phyloP scores from a whole-genome alignment of 2,329 filamentous ascomycete genomes.

The Talaromyces funiculosus region DNA sequence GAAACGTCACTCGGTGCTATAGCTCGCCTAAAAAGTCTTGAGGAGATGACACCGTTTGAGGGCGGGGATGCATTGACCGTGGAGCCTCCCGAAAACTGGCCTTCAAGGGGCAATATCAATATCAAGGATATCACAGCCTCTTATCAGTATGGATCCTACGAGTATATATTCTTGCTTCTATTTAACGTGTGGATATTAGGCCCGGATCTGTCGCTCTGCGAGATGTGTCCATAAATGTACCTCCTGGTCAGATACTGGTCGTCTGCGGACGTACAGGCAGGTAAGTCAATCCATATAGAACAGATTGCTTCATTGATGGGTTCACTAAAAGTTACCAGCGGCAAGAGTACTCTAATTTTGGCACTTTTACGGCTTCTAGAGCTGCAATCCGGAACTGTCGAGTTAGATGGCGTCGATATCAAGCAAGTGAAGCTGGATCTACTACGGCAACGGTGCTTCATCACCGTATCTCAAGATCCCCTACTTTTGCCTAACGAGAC shows the following conservation, averaged over 20 bases:
- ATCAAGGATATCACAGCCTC: conserved; percentile 25
- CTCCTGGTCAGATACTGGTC: conserved; percentile 6
- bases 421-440: neutral
- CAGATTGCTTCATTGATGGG: neutral
- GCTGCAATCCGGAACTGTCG: conserved; percentile 1
- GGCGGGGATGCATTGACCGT: conserved; percentile 37
- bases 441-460: conserved; percentile 6
- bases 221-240: neutral
- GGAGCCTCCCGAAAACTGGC: conserved; percentile 38
- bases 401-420: conserved; percentile 8
- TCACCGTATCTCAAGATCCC: conserved; percentile 8
- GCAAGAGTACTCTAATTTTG: neutral
- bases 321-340: neutral
- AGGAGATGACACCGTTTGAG: conserved; percentile 39
- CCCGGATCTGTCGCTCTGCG: neutral
- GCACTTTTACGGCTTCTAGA: conserved; percentile 4
- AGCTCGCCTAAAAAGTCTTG: conserved; percentile 49
- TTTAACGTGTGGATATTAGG: neutral
- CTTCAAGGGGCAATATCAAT: conserved; percentile 37
- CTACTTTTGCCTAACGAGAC: conserved; percentile 1
- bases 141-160: conserved; percentile 1
- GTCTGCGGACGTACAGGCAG: conserved; percentile 12
- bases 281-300: neutral
- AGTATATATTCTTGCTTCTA: neutral
- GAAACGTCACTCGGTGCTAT: conserved; percentile 56